Conservation (phyloP, 176 grass and related monocot species). For the Hordeum vulgare region DNA sequence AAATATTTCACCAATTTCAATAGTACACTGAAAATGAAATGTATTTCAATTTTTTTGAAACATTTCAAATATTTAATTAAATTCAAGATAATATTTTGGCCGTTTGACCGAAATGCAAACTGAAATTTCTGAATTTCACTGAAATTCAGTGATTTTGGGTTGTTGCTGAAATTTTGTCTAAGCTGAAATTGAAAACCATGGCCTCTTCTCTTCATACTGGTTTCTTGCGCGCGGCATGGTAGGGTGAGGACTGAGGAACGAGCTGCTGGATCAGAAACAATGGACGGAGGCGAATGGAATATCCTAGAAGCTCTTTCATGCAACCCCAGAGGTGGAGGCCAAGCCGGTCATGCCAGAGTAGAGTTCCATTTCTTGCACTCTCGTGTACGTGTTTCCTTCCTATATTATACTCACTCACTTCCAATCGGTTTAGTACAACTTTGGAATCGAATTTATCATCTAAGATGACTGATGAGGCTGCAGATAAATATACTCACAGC, state of each 20-base stretch:
- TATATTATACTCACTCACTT: background rate
- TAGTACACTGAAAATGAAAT: too few relatives aligned
- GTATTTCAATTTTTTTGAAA: too few relatives aligned
- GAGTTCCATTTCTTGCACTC: background rate
- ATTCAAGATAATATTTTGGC: too few relatives aligned
- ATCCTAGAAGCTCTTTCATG: background rate
- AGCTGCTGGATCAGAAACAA: background rate
- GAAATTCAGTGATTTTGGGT: too few relatives aligned
- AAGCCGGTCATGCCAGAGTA: background rate
- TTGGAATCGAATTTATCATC: background rate
- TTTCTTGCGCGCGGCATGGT: background rate
- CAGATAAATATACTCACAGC: background rate
- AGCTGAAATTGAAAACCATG: too few relatives aligned
- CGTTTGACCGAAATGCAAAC: too few relatives aligned
- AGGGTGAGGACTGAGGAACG: background rate
- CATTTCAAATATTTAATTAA: too few relatives aligned
- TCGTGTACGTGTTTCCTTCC: background rate
- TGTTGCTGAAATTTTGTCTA: too few relatives aligned
- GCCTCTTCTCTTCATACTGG: background rate
- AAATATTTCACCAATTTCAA: too few relatives aligned
- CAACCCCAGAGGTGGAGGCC: too few relatives aligned
- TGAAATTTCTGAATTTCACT: too few relatives aligned
- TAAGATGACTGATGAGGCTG: background rate
- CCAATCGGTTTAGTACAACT: too few relatives aligned
- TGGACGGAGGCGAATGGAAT: background rate